Base-by-base conservation (phyloP, 495 filamentous ascomycete species). In the Polyplosphaeria fusca region DNA sequence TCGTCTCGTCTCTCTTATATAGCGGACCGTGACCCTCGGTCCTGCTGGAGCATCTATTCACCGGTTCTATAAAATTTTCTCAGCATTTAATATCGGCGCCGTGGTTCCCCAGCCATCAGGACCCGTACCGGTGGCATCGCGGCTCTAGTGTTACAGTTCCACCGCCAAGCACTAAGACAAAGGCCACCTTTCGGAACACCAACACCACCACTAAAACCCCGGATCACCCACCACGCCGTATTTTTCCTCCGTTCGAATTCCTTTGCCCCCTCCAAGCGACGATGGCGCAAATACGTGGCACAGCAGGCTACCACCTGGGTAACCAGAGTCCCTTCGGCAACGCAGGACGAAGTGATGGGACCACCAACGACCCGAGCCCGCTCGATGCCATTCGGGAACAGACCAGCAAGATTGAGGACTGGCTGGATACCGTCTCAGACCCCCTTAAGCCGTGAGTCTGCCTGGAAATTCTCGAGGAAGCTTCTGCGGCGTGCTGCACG, bases 281-380 rank as follows among this genome's bases (percentile, higher is more conserved):
- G 65, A 97, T 96, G 92, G 86, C 92, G 72, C 92, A 96, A 74
- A 93, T 97, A 73, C 82, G 92, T 79, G 93, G 92, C 71, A 95
- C 89, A 60, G 91, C 92, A 63, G 88, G 88, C 72, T 98, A 96
- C 75, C 92, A 96, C 72, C 85, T 97, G 66, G 89, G 87, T 59
- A 80, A 83, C 63, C 76, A 77, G 74, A 65, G 68, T 53, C 62
- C 68, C 63, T 63, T 76, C 65, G 63, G 73, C 11, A 81, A 77
- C 26, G 79, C 83, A 42, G 74, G 79, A 65, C 74, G 82, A 68
- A 76, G 76, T 68, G 79, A 82, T 65, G 77, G 81, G 57, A 76
- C 80, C 54, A 76, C 82, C 52, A 81, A 76, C 72, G 88, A 93
- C 64, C 85, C 88, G 25, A 92, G 88, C 75, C 87, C 93, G 44